phyloP scores from a whole-genome alignment of 148 eudicot species.

The Silene conica region DNA sequence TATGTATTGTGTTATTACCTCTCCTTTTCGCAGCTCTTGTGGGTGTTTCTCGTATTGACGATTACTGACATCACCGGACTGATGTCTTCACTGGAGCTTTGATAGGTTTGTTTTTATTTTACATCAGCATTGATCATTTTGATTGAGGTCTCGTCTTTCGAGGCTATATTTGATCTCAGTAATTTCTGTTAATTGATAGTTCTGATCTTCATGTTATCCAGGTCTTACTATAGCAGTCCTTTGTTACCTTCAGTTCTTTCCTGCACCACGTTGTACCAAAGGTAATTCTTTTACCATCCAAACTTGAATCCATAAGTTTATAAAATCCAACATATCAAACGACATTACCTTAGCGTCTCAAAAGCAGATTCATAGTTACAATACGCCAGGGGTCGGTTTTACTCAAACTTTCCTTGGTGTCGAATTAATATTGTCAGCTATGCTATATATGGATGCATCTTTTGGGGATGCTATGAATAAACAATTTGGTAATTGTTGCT shows the following conservation, averaged over 20 bases:
- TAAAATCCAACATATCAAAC: no score
- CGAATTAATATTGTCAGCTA: constrained; percentile 32
- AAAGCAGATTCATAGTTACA: no score
- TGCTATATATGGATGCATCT: constrained; percentile 83
- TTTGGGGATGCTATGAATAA: constrained; percentile 56
- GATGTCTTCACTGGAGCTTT: constrained; percentile 82
- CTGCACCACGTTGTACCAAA: constrained; percentile 50
- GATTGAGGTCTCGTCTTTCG: no score
- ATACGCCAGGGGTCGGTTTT: no score
- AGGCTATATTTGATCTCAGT: not conserved
- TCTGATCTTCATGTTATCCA: no score
- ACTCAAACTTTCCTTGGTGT: no score
- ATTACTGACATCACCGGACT: constrained; percentile 96
- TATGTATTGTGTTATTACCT: constrained; percentile 65
- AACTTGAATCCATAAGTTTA: not conserved
- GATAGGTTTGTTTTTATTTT: constrained; percentile 41
- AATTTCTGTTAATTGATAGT: no score
- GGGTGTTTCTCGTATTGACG: constrained; percentile 84
- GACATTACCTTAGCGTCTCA: no score
- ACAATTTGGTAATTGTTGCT: constrained; percentile 41
- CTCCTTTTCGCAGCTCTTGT: constrained; percentile 68
- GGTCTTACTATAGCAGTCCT: constrained; percentile 55
- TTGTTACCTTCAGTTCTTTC: constrained; percentile 85
- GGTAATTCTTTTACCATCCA: constrained; percentile 29
- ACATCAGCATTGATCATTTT: not conserved